Evolutionary conservation across 2,329 filamentous ascomycete genomes (phyloP).

Genomic region (Paraphoma sp.): DNA sequence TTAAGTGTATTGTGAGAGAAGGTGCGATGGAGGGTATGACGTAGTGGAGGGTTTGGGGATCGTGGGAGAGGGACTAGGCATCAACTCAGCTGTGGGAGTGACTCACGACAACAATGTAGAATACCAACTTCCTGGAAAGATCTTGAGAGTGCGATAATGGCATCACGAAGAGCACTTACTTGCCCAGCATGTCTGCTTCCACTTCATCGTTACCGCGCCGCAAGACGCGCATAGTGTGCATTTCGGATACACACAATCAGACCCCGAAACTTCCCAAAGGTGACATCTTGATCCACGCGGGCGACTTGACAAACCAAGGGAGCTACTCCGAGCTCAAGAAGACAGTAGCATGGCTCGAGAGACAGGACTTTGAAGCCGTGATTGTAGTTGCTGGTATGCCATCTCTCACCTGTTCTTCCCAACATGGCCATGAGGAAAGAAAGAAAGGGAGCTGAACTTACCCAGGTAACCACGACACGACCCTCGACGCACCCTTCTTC

Average conservation of each 20-base stretch:
- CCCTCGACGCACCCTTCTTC: slow-evolving; percentile 71
- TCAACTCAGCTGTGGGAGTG: not conserved
- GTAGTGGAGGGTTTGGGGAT: too few relatives aligned
- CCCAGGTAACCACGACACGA: slow-evolving; percentile 76
- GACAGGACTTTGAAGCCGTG: slow-evolving; percentile 71
- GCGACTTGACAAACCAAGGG: slow-evolving; percentile 78
- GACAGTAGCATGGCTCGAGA: slow-evolving; percentile 71
- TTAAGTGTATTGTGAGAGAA: too few relatives aligned
- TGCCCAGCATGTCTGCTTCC: not conserved
- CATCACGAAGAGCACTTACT: not conserved
- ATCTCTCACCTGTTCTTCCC: not conserved
- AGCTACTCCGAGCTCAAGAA: slow-evolving; percentile 64
- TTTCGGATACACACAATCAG: slow-evolving; percentile 78
- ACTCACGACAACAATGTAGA: not conserved
- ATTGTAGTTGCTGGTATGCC: slow-evolving; percentile 70
- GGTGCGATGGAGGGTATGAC: too few relatives aligned
- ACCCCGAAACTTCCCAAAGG: slow-evolving; percentile 70
- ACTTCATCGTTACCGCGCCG: not conserved
- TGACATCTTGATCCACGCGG: slow-evolving; percentile 77
- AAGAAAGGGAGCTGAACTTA: slow-evolving; percentile 1
- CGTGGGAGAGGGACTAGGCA: not conserved
- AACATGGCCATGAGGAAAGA: not conserved
- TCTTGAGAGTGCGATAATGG: not conserved
- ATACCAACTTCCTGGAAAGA: not conserved
- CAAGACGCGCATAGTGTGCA: slow-evolving; percentile 71